These are phyloP conservation scores for Exophiala viscosa DNA, from an alignment of 2,329 filamentous ascomycete genomes.

Conservation along the genomic window DNA sequence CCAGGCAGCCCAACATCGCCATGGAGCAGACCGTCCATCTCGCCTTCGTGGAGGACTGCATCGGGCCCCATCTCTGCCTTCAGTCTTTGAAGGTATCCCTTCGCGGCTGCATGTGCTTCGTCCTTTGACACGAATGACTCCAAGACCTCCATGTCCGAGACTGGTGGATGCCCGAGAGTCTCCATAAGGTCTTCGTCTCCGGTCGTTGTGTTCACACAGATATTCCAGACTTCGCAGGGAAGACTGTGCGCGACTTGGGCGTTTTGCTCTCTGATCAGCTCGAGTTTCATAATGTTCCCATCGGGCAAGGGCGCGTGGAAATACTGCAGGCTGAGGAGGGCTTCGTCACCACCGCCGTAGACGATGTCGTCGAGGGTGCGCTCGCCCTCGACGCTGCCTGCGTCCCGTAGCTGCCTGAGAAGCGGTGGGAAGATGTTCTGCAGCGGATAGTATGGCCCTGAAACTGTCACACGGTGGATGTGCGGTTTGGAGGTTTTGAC, in stretches of 20 bases:
- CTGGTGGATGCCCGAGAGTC: not conserved
- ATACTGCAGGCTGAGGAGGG: not conserved
- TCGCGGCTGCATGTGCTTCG: not conserved
- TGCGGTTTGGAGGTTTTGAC: slow-evolving; percentile 8
- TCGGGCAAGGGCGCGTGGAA: slow-evolving; percentile 8
- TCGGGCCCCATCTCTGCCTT: not conserved
- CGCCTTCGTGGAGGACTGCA: not conserved
- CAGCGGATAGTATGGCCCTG: slow-evolving; percentile 11
- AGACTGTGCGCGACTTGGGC: not conserved
- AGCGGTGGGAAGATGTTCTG: not conserved
- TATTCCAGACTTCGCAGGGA: slow-evolving; percentile 4
- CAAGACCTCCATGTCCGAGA: slow-evolving; percentile 2
- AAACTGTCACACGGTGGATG: slow-evolving; percentile 9
- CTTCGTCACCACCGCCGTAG: not conserved
- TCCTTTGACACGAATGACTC: slow-evolving; percentile 2
- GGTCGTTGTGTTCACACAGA: not conserved
- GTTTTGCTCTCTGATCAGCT: slow-evolving; percentile 7
- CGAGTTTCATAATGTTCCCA: slow-evolving; percentile 8
- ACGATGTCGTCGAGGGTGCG: slow-evolving; percentile 1
- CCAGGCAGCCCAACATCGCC: not conserved
- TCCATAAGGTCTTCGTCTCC: not conserved
- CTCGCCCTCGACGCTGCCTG: not conserved
- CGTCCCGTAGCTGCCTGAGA: not conserved
- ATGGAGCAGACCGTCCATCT: not conserved
- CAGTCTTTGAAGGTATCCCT: not conserved